Base-by-base conservation (phyloP, 1,284 basidiomycete genomes). In the Neotropicomus parvogracilis region DNA sequence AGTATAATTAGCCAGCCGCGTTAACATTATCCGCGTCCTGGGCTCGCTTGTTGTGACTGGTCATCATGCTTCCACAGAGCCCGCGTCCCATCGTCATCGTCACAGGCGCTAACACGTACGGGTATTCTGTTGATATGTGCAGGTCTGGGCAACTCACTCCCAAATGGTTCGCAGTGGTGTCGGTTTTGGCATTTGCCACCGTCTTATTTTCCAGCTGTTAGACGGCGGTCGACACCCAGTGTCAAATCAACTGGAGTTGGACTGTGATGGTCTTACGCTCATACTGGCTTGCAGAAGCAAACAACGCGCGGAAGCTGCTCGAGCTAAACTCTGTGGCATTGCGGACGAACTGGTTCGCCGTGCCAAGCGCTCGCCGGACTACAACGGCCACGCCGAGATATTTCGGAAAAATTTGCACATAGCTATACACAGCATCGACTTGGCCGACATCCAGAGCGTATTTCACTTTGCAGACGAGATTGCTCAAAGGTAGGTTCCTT, bases 121-220 rank as follows among this genome's bases (percentile, higher is more conserved):
- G 62, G 12, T 31, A 39, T 20, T 39, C 14, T 26, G 4, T 24
- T 19, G n/a, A 39, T 19, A 37, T 28, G 4, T 14, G 24, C 20
- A 17, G 28, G 31, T 42, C 27, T 26, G 53, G 35, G 36, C 35
- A 43, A 36, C 59, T 65, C 39, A 58, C 60, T 90, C 85, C 16
- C 4, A 21, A 45, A 37, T 19, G 11, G n/a, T 50, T 49, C 32
- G 6, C 64, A 94, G 92, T 44, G 91, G 92, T 48, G 77, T 94
- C 26, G 92, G 91, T 11, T 85, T 86, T 60, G 91, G 88, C 2
- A 85, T 91, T 41, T 93, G 91, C 69, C 81, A 88, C 50, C 83
- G 90, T 43, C 77, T 95, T 7, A 75, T 95, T 40, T 67, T 74
- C 53, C 85, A 91, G 60, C 74, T 94, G 17, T 80, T 80, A 6